Evolutionary conservation across 2,329 filamentous ascomycete genomes (phyloP).

Genomic region (Stromatinia cepivora): DNA sequence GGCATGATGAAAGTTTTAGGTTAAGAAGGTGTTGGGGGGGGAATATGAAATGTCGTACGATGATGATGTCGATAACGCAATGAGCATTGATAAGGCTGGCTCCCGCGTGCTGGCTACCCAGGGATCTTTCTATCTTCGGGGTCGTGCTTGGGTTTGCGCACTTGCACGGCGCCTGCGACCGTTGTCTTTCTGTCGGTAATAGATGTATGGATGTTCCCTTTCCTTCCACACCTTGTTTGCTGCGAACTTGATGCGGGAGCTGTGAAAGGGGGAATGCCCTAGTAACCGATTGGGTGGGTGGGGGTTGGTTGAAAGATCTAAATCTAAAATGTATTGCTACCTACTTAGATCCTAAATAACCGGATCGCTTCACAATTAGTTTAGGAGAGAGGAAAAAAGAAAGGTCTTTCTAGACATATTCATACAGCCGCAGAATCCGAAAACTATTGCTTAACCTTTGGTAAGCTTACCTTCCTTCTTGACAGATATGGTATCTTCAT

Average conservation of each 20-base stretch:
- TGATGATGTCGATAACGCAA: conserved; percentile 7
- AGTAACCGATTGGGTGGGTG: background rate
- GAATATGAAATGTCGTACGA: conserved; percentile 9
- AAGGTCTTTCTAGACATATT: background rate
- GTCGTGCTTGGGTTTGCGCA: background rate
- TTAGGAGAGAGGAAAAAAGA: background rate
- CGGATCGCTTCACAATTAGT: conserved; percentile 3
- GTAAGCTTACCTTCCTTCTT: background rate
- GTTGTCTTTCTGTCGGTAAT: conserved; percentile 1
- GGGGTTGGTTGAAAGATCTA: background rate
- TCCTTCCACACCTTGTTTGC: background rate
- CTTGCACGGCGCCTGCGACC: background rate
- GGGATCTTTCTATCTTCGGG: background rate
- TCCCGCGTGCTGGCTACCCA: background rate
- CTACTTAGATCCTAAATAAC: background rate
- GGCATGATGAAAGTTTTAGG: background rate
- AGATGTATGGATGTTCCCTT: background rate
- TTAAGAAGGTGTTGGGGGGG: background rate
- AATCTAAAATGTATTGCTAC: background rate
- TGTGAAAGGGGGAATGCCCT: conserved; percentile 4
- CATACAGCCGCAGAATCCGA: background rate
- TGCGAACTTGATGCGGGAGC: background rate
- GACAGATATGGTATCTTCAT: background rate
- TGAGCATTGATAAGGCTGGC: background rate
- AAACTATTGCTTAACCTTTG: background rate